These are phyloP conservation scores for Effrenium voratum DNA, from an alignment of 73 alveolate species.

Conservation along the genomic window DNA sequence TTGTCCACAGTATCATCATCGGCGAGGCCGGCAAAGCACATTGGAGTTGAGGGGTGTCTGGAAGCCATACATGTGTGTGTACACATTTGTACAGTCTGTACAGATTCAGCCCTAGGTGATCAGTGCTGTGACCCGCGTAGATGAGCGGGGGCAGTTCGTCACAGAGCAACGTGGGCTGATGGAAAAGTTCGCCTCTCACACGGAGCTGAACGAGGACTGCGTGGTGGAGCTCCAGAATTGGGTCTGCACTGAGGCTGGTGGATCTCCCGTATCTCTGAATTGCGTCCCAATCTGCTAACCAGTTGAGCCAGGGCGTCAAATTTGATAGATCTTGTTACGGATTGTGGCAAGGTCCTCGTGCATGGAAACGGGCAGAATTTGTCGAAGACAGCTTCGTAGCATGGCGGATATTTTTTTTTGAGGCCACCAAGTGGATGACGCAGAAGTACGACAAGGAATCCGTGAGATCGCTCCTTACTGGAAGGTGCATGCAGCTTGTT, in stretches of 20 bases:
- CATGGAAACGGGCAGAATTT: too few relatives aligned
- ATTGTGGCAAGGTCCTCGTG: too few relatives aligned
- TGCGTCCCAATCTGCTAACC: too few relatives aligned
- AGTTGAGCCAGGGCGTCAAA: too few relatives aligned
- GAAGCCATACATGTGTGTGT: neutral
- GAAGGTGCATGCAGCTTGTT: constrained; percentile 39
- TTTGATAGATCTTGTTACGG: too few relatives aligned
- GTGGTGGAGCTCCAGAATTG: constrained; percentile 70
- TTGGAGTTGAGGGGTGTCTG: neutral
- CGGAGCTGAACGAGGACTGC: constrained; percentile 69
- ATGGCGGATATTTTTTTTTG: too few relatives aligned
- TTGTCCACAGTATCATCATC: constrained; percentile 88
- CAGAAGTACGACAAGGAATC: constrained; percentile 84
- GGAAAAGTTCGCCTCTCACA: constrained; percentile 86
- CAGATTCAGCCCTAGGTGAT: constrained; percentile 11
- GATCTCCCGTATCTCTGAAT: neutral
- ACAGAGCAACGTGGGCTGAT: constrained; percentile 76
- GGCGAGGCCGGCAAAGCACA: constrained; percentile 28
- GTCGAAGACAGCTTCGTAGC: too few relatives aligned
- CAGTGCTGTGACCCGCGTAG: constrained; percentile 81
- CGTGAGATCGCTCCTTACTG: constrained; percentile 59
- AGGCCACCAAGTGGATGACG: constrained; percentile 80
- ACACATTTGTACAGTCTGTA: neutral
- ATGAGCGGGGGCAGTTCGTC: constrained; percentile 77
- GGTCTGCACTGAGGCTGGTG: constrained; percentile 36